Evolutionary conservation across 257 asterid species (phyloP), one percentile per base, ranked within the genome.

Genomic region (Solanum acaule): DNA sequence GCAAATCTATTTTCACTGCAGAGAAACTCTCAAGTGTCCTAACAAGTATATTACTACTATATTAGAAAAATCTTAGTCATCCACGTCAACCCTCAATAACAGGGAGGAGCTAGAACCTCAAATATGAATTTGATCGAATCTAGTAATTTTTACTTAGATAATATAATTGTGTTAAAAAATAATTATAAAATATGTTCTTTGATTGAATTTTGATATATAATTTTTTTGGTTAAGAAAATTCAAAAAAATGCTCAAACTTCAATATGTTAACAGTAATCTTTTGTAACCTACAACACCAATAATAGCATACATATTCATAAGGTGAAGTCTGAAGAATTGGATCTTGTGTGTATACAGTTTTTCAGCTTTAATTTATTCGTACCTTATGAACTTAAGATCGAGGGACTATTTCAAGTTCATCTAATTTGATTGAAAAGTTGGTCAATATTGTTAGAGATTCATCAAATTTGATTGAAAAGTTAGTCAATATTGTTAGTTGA

Each of bases 1-100:
- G 1, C 27, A 61, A 0, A 63, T n/a, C 0, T 3, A 1, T 6
- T 65, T 65, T 5, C 3, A 2, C 4, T 23, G 0, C 0, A 1
- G 16, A 65, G 8, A 65, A 65, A 65, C 4, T 65, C 18, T 5
- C 14, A 65, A n/a, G 72, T 65, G 16, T 63, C 16, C 16, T 11
- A 63, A 23, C 31, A 10, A n/a, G 8, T 10, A 2, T n/a, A 63
- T 63, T 23, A n/a, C 31, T 65, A n/a, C 1, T 10, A n/a, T 10
- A 65, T n/a, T 65, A 10, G 33, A 65, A 3, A 71, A 31, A 15
- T 71, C n/a, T 27, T 29, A 68, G 18, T 68, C 4, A 11, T 65
- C 1, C 33, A n/a, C 2, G 2, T 65, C 33, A 65, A 65, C 6
- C 72, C 33, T 65, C 16, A n/a, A 6, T 65, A 52, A 52, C 0